Conservation (phyloP, 305 asterid genomes). For the Fraxinus latifolia region DNA sequence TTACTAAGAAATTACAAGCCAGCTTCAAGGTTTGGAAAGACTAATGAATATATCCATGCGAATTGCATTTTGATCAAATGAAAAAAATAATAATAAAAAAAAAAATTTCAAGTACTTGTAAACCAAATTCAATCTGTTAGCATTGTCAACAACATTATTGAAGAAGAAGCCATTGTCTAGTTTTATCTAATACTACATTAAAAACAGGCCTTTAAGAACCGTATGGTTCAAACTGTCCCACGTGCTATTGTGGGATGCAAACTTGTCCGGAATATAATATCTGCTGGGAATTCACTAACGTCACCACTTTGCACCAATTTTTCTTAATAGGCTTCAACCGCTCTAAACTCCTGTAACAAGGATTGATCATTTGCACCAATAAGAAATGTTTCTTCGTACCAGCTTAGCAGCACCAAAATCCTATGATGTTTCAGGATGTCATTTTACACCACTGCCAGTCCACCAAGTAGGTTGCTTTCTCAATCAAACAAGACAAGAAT, state of each 20-base stretch:
- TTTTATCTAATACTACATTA: not conserved
- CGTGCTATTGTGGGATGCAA: not conserved
- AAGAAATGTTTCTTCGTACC: not conserved
- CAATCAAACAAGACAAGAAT: not conserved
- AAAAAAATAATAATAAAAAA: too few species aligned
- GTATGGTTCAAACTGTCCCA: not conserved
- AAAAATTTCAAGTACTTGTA: not conserved
- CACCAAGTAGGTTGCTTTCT: constrained; percentile 1
- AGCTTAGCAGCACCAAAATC: constrained; percentile 3
- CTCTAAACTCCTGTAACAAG: not conserved
- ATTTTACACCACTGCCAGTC: constrained; percentile 1
- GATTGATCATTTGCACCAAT: not conserved
- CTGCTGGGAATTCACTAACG: not conserved
- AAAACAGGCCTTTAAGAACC: not conserved
- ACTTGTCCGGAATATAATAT: not conserved
- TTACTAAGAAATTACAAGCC: not conserved
- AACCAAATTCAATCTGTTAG: not conserved
- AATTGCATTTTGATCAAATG: not conserved
- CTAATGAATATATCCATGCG: not conserved
- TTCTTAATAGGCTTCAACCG: not conserved
- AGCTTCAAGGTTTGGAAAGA: not conserved
- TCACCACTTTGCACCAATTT: not conserved
- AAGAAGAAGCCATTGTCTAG: not conserved
- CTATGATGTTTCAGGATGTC: not conserved
- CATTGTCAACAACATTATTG: not conserved